Evolutionary conservation across 2,329 filamentous ascomycete genomes (phyloP), one percentile per base, ranked within the genome.

Genomic region (Apiospora pterosperma): DNA sequence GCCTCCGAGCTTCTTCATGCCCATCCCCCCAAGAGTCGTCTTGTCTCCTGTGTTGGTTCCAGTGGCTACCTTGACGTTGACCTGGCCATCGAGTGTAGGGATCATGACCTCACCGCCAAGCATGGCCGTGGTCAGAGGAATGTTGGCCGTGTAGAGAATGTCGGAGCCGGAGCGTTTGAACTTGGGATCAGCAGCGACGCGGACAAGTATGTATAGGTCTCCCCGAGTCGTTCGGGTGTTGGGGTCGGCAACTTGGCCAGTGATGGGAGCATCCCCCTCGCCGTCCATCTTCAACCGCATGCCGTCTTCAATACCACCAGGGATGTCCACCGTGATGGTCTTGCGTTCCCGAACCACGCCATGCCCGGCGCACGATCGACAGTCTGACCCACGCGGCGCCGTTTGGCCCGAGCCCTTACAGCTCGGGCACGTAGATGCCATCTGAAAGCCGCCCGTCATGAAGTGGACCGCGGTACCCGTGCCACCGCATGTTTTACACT

Each of bases 371-470:
- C 96, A 99, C 0, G 88, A 85, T 65, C 84, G 82, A 78, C 96
- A 99, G 73, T 96, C 92, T 12, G 88, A 90, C 55, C 93, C 93
- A 70, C 86, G 88, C 2, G 96, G 93, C 38, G 93, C 90, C 2
- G 86, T 84, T 62, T 89, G 82, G 59, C 96, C 96, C 55, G 87
- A 89, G 3, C 96, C 96, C 62, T 89, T 89, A 76, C 96, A 99
- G 39, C 88, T 81, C 23, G 86, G 84, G 77, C 96, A 99, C 1
- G 93, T 96, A 67, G 92, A 92, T 5, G 92, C 92, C 90, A 99
- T 95, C 80, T 98, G 95, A 80, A 99, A 98, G 28, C 93, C 94
- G 63, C 93, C 93, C 71, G 92, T 89, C 86, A 97, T 91, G 74
- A 93, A 90, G 77, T 97, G 93, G 60, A 98, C 90, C 64, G 92